Evolutionary conservation across 2,329 filamentous ascomycete genomes (phyloP), one percentile per base, ranked within the genome.

Genomic region (Pleoardoris graminearum): DNA sequence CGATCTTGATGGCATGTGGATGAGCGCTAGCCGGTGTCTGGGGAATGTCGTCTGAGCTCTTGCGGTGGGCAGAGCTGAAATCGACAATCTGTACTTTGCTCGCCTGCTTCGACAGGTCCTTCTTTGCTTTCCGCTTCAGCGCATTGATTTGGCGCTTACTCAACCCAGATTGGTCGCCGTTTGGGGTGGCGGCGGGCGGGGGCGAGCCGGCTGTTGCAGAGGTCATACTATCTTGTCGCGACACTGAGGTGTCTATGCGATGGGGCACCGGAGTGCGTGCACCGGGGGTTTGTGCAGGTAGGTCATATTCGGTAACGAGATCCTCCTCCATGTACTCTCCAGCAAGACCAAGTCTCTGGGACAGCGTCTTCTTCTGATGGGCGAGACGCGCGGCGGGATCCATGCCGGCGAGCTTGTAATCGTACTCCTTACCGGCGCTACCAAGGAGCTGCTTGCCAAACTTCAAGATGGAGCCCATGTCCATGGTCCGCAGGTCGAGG

Each of bases 141-240:
- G 94, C 90, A 67, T 99, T 99, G 17, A 97, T 83, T 67, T 99
- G 94, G 36, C 94, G 85, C 55, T 94, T 93, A 76, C 94, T 97
- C 46, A 99, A 80, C 2, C 86, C 86, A 3, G 82, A 56, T 17
- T 67, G 61, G 75, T 65, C 64, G 43, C 67, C 68, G 32, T 66
- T 69, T 44, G 79, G 79, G 12, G 78, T 73, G 45, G 75, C 70
- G 32, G 68, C 55, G 17, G 68, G 64, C 19, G 70, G 61, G 11
- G 82, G 79, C 3, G 82, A 82, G 30, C 75, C 69, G 7, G 69
- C 37, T 10, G 51, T 35, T 23, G 66, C 67, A 46, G 75, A 77
- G 14, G 75, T 72, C 21, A 80, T 62, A 50, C 75, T 81, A 51
- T 79, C 77, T 30, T 65, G 62, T 35, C 77, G 69, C n/a, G 75